Evolutionary conservation across 2,329 filamentous ascomycete species (phyloP).

Genomic region (Zasmidium angulare): DNA sequence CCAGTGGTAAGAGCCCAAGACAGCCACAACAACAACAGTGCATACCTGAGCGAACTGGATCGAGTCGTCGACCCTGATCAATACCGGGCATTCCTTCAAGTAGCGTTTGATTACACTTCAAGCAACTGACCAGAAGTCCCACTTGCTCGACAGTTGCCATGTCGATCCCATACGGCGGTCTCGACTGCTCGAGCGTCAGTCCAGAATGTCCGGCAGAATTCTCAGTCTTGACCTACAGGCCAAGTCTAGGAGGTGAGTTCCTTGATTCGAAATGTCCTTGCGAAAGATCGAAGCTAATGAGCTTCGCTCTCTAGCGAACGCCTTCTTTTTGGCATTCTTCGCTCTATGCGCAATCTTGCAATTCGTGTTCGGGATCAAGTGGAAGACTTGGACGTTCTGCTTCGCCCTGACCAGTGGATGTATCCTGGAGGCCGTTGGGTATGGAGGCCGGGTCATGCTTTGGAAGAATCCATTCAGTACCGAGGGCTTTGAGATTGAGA

Average conservation of each 20-base stretch:
- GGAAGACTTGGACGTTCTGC: slow-evolving; percentile 41
- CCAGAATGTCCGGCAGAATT: slow-evolving; percentile 3
- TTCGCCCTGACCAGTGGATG: slow-evolving; percentile 41
- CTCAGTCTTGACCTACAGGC: slow-evolving; percentile 33
- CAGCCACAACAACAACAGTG: no score
- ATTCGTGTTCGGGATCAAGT: slow-evolving; percentile 33
- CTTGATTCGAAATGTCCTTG: no score
- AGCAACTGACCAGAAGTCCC: no score
- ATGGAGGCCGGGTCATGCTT: slow-evolving; percentile 44
- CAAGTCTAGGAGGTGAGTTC: slow-evolving; percentile 29
- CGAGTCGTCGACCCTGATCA: no score
- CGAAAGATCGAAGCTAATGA: neutral
- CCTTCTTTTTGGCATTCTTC: slow-evolving; percentile 40
- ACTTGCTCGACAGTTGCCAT: neutral
- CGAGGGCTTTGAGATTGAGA: slow-evolving; percentile 42
- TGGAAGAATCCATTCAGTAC: slow-evolving; percentile 41
- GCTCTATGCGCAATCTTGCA: slow-evolving; percentile 36
- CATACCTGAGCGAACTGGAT: no score
- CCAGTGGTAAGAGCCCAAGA: no score
- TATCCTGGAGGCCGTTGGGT: slow-evolving; percentile 44
- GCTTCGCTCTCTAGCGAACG: slow-evolving; percentile 26
- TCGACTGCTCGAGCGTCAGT: slow-evolving; percentile 6
- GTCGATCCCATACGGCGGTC: neutral
- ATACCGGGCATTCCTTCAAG: no score
- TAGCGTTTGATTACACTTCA: no score